Percentiles rank a stretch among this genome's conserved stretches.
Conservation (phyloP, 805 yeast genomes). For the Metschnikowia shivogae region DNA sequence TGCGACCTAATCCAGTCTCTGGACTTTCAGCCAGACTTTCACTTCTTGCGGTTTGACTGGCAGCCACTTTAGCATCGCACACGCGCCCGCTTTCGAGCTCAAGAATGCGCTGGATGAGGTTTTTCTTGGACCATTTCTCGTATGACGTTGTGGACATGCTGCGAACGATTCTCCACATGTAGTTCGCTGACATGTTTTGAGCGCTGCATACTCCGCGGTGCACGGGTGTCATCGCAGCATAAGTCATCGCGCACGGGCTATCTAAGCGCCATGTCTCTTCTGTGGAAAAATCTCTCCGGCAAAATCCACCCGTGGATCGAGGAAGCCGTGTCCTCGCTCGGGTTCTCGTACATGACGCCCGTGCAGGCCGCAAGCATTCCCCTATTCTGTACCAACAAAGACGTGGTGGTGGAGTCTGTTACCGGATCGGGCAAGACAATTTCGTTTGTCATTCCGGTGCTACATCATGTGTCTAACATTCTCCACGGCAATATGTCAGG, state of each 20-base stretch:
- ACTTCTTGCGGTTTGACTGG: background rate
- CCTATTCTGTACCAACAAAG: conserved; percentile 74
- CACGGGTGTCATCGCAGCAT: conserved; percentile 1
- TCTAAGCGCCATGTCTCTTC: conserved; percentile 32
- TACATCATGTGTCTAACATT: conserved; percentile 54
- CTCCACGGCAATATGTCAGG: conserved; percentile 20
- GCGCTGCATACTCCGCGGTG: background rate
- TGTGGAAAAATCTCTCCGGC: conserved; percentile 56
- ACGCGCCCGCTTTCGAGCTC: conserved; percentile 46
- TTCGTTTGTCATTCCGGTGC: conserved; percentile 80
- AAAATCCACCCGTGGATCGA: conserved; percentile 64
- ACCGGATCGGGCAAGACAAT: conserved; percentile 98
- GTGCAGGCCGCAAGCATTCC: conserved; percentile 97
- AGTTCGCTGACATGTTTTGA: background rate
- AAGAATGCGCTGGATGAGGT: conserved; percentile 52
- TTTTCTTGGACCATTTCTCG: conserved; percentile 59
- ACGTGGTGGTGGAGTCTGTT: conserved; percentile 94
- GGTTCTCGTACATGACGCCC: conserved; percentile 84
- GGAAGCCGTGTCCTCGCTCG: conserved; percentile 70
- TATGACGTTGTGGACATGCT: conserved; percentile 27
- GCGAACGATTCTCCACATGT: conserved; percentile 2
- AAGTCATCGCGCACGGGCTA: no score
- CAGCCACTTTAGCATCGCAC: background rate
- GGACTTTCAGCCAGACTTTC: background rate
- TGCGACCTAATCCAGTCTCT: background rate